Percentiles rank a stretch among this genome's conserved stretches.
These are phyloP conservation scores for Pelargonium citronellum DNA, from an alignment of 441 rosid species.

Conservation along the genomic window DNA sequence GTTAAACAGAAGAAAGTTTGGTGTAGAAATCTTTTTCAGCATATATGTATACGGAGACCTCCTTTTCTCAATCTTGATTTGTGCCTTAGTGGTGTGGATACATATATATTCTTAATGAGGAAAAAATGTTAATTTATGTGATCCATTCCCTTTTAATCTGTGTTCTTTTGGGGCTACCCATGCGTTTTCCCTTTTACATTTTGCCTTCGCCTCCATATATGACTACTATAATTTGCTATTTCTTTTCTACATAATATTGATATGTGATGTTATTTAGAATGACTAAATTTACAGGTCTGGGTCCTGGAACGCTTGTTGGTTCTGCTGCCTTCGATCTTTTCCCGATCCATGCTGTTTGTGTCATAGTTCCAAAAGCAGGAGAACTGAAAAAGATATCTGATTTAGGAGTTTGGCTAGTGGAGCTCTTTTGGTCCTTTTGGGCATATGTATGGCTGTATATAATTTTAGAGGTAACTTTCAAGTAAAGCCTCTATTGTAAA, in stretches of 20 bases:
- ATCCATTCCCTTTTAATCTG: no score
- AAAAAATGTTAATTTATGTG: no score
- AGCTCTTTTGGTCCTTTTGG: conserved; percentile 97
- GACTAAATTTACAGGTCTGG: conserved; percentile 49
- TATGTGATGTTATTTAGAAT: not conserved
- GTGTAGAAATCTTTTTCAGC: no score
- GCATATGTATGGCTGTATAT: conserved; percentile 92
- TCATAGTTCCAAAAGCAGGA: conserved; percentile 85
- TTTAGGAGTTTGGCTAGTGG: conserved; percentile 87
- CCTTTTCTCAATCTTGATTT: no score
- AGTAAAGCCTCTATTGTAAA: not conserved
- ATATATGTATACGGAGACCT: no score
- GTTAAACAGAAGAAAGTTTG: no score
- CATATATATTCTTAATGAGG: no score
- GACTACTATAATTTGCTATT: not conserved
- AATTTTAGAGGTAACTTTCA: conserved; percentile 61
- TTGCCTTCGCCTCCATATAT: no score
- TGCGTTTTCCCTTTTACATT: no score
- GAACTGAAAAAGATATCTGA: conserved; percentile 89
- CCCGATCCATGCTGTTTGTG: conserved; percentile 95
- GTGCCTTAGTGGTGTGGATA: no score
- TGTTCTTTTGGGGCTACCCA: no score
- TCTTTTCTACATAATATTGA: conserved; percentile 1
- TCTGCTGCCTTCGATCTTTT: conserved; percentile 97
- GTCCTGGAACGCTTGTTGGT: conserved; percentile 97